Evolutionary conservation across 805 yeast genomes (phyloP), one percentile per base, ranked within the genome.

Genomic region (Metschnikowia reukaufii): DNA sequence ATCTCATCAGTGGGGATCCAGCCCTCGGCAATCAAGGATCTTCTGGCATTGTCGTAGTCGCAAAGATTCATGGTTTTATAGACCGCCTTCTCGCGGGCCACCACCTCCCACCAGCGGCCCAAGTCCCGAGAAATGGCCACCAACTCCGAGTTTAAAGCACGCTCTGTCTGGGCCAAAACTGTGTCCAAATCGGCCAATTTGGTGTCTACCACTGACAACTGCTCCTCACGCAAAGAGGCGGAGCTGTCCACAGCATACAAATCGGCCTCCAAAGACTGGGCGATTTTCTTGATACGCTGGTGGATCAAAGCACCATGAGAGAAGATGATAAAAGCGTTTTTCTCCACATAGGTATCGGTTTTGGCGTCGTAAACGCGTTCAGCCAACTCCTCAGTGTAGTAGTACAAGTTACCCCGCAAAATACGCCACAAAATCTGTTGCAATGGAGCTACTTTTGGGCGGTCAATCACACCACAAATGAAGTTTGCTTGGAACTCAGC

Each of bases 341-440:
- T 92, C 53, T 79, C 83, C 9, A 85, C 79, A 43, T 67, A 70
- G 25, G 74, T 74, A 41, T 79, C 79, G 18, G 82, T 58, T 59
- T 81, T 76, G 36, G 78, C 64, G 58, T 88, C 95, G 59, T 78
- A 79, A 42, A 89, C 68, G 17, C 82, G 79, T 57, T 85, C 87
- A 6, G 78, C 78, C 49, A 92, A 81, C 55, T 87, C 94, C 39
- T 79, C 77, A 52, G 86, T 79, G 55, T 84, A 83, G 64, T 91
- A 79, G 60, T 79, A 88, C 54, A 95, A 73, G 64, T 94, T 94
- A 61, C 99, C 99, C 65, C 99, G 82, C 52, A 92, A 77, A 16
- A 89, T 82, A 68, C 99, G 80, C 96, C 97, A 94, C 39, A 90
- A 70, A 47, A 94, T 88, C 58, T 83, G 86, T 62, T 90, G 90